Conservation (phyloP, 2,329 filamentous ascomycete genomes). For the Monilinia fructigena region DNA sequence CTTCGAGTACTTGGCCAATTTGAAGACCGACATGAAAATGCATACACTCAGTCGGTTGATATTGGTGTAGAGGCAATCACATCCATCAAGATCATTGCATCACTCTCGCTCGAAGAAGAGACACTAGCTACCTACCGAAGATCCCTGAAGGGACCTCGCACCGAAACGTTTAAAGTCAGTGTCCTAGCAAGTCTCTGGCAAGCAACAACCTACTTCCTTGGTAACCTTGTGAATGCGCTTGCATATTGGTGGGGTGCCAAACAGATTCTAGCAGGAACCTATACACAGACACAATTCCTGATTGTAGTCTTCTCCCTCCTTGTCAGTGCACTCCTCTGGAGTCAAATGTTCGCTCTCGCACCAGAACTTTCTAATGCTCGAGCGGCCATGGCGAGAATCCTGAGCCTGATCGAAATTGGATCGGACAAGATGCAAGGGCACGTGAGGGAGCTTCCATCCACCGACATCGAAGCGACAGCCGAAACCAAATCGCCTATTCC, state of each 20-base stretch:
- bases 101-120: conserved; percentile 55
- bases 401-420: conserved; percentile 50
- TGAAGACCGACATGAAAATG: conserved; percentile 61
- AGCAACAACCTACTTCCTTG: conserved; percentile 57
- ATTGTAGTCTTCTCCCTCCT: conserved; percentile 70
- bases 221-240: conserved; percentile 69
- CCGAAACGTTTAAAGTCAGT: conserved; percentile 52
- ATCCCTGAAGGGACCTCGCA: conserved; percentile 51
- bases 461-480: conserved; percentile 45
- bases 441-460: conserved; percentile 20
- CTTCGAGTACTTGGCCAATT: conserved; percentile 61
- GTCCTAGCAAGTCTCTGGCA: conserved; percentile 48
- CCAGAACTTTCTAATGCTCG: conserved; percentile 68
- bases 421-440: conserved; percentile 31
- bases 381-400: conserved; percentile 58
- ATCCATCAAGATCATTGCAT: conserved; percentile 61
- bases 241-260: conserved; percentile 79
- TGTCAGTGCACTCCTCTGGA: conserved; percentile 70
- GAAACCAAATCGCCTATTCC: conserved; percentile 31
- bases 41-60: conserved; percentile 61
- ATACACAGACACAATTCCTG: conserved; percentile 66
- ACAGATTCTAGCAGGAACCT: conserved; percentile 64
- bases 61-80: conserved; percentile 61
- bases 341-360: conserved; percentile 71
- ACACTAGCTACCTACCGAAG: conserved; percentile 54